Percentiles rank a stretch among this genome's conserved stretches.
Conservation (phyloP, 2,329 filamentous ascomycete genomes). For the Exophiala viscosa region DNA sequence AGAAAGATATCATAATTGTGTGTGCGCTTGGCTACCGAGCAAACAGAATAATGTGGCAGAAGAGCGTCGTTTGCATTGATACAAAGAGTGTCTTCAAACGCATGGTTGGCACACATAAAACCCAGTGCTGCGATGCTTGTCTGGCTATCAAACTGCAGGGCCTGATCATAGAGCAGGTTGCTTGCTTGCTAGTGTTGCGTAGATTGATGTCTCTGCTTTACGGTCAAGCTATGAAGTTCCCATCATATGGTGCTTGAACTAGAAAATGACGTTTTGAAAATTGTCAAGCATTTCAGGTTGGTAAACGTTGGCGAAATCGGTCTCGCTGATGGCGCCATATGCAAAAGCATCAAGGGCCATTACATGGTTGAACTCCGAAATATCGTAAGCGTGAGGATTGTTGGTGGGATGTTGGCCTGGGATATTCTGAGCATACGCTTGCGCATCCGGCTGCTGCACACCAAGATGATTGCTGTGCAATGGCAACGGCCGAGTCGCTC, state of each 20-base stretch:
- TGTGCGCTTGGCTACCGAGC: too few species aligned
- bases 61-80: too few species aligned
- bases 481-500: background rate
- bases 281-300: conserved; percentile 12
- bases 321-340: conserved; percentile 18
- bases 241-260: background rate
- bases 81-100: too few species aligned
- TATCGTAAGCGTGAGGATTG: conserved; percentile 12
- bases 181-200: too few species aligned
- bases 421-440: background rate
- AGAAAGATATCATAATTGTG: too few species aligned
- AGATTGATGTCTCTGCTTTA: too few species aligned
- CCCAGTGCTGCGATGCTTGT: too few species aligned
- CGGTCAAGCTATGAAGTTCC: too few species aligned
- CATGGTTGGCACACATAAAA: too few species aligned
- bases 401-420: background rate
- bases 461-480: background rate
- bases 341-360: conserved; percentile 21
- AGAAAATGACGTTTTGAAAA: conserved; percentile 17
- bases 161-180: too few species aligned
- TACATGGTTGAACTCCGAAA: conserved; percentile 11
- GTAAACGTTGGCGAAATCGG: conserved; percentile 18
- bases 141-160: too few species aligned
- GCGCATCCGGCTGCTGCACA: background rate
- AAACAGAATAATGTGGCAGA: too few species aligned